Base-by-base conservation (phyloP, 2,329 filamentous ascomycete species). In the Fusarium graminum region DNA sequence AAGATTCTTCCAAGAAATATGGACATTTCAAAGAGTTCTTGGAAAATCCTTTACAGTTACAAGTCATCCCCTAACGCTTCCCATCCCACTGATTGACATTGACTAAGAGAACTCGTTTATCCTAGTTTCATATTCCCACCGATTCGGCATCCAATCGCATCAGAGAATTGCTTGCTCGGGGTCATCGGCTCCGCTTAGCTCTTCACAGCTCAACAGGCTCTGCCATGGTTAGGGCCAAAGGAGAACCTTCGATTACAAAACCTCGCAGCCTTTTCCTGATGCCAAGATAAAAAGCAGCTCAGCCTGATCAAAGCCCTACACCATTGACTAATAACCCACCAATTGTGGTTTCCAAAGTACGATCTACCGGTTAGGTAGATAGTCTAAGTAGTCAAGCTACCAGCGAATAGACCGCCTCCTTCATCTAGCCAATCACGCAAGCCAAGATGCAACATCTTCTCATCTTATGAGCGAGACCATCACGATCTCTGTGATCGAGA, bases 111-210 rank as follows among this genome's bases (percentile, higher is more conserved):
- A 9, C 30, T 32, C 58, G 28, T 45, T 47, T 52, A 40, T 47
- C n/a, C 29, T 45, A 42, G 39, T 14, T 7, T 36, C 22, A 17
- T 45, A 55, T 60, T 63, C 51, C 58, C 51, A 63, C 58, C 34
- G 32, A 58, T 30, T 51, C 40, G 44, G 59, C 59, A 63, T 58
- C 58, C 59, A 63, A 63, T 63, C 51, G 51, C 36, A 51, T 57
- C 17, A 16, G 14, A 51, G 40, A n/a, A 63, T 17, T 50, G 25
- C n/a, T 28, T 32, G 25, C 29, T 58, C 43, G 58, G 58, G 59
- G 46, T 44, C 50, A 29, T 58, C 25, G 44, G 44, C 59, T 63
- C 59, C 58, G n/a, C 10, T 58, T 41, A 25, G 49, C 29, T 44
- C 30, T 32, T 28, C 19, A 57, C 29, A 26, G 11, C 28, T 59